Conservation (phyloP, 495 filamentous ascomycete genomes). For the Penicillium roqueforti region DNA sequence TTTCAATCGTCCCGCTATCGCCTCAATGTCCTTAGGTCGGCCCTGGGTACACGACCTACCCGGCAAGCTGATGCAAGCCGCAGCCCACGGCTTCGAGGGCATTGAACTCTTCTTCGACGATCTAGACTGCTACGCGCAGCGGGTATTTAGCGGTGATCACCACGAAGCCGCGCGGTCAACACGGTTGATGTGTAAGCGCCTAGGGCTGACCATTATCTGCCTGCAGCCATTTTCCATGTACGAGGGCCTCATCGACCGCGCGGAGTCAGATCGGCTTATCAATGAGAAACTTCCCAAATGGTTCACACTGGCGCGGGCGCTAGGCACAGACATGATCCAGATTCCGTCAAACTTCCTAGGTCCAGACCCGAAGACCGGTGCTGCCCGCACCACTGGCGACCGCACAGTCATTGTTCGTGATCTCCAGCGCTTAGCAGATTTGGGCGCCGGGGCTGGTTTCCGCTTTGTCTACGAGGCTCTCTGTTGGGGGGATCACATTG, state of each 20-base stretch:
- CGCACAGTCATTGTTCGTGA: conserved; percentile 58
- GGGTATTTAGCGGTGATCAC: conserved; percentile 50
- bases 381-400: conserved; percentile 48
- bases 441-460: conserved; percentile 52
- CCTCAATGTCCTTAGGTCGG: conserved; percentile 71
- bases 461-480: conserved; percentile 75
- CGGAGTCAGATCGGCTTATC: conserved; percentile 53
- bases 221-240: conserved; percentile 79
- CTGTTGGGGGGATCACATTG: conserved; percentile 67
- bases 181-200: conserved; percentile 50
- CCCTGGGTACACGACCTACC: conserved; percentile 60
- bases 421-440: conserved; percentile 59
- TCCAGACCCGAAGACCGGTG: conserved; percentile 36
- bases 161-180: conserved; percentile 56
- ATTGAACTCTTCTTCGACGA: conserved; percentile 83
- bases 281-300: conserved; percentile 60
- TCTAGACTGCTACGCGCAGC: conserved; percentile 57
- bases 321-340: conserved; percentile 67
- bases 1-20: conserved; percentile 50
- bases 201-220: conserved; percentile 60
- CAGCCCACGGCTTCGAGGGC: conserved; percentile 60
- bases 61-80: conserved; percentile 62
- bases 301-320: conserved; percentile 60
- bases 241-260: conserved; percentile 66
- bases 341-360: conserved; percentile 70